phyloP scores from a whole-genome alignment of 2,329 filamentous ascomycete species.

The Penicillium sp. region DNA sequence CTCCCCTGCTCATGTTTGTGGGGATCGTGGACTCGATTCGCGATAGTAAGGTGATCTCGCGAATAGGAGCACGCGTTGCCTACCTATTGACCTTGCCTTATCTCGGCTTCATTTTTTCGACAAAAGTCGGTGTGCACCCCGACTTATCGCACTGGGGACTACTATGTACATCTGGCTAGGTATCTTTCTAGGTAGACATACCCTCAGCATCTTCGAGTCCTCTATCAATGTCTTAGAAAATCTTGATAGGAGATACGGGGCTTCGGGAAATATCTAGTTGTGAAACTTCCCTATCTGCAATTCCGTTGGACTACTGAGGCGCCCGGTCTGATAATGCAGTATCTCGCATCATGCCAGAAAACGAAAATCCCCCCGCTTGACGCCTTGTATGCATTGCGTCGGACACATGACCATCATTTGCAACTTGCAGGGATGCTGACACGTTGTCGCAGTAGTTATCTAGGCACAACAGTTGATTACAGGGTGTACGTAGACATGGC shows the following conservation, averaged over 20 bases:
- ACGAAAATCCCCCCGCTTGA: background rate
- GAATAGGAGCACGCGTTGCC: background rate
- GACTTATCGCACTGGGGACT: background rate
- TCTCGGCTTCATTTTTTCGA: background rate
- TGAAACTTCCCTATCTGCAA: background rate
- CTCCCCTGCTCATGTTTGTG: constrained; percentile 10
- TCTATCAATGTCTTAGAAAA: background rate
- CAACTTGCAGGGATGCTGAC: constrained; percentile 14
- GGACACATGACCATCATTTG: constrained; percentile 19
- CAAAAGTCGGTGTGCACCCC: background rate
- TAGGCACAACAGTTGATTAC: background rate
- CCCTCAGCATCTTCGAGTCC: background rate
- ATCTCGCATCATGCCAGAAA: constrained; percentile 17
- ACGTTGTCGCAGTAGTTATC: constrained; percentile 6
- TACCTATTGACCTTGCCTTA: background rate
- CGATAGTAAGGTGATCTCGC: constrained; percentile 1
- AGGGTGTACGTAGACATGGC: constrained; percentile 3
- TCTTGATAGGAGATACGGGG: background rate
- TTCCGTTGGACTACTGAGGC: background rate
- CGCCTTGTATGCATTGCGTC: constrained; percentile 12
- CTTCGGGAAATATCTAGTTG: background rate
- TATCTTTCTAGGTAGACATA: background rate
- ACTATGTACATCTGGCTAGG: background rate
- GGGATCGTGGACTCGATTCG: background rate
- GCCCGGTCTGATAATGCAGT: constrained; percentile 8